Evolutionary conservation across 1,284 basidiomycete genomes (phyloP).

Genomic region (Hymenochaete sp.): DNA sequence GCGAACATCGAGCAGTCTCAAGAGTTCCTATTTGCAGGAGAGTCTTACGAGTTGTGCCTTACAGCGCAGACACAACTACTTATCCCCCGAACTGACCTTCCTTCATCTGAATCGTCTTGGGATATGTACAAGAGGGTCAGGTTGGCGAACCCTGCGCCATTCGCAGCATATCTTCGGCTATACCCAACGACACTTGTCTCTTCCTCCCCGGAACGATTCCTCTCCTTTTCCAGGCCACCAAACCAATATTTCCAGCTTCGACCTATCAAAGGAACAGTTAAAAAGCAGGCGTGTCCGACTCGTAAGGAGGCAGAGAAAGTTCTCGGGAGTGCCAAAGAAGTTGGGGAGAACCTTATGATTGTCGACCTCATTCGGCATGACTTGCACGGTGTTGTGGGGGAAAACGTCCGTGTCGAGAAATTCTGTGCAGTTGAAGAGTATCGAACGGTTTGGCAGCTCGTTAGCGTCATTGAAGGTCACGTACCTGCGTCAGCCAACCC

Average conservation of each 20-base stretch:
- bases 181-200: slow-evolving; percentile 58
- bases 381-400: slow-evolving; percentile 67
- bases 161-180: slow-evolving; percentile 77
- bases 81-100: slow-evolving; percentile 29
- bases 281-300: slow-evolving; percentile 54
- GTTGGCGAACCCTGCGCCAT: slow-evolving; percentile 81
- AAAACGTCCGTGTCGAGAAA: slow-evolving; percentile 74
- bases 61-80: slow-evolving; percentile 67
- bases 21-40: slow-evolving; percentile 72
- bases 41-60: slow-evolving; percentile 95
- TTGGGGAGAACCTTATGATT: slow-evolving; percentile 98
- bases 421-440: slow-evolving; percentile 91
- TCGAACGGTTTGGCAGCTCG: slow-evolving; percentile 92
- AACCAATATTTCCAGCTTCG: slow-evolving; percentile 70
- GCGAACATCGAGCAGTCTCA: slow-evolving; percentile 67
- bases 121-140: slow-evolving; percentile 67
- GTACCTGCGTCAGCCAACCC: too few species aligned
- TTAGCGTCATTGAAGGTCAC: slow-evolving; percentile 83
- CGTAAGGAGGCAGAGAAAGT: slow-evolving; percentile 55
- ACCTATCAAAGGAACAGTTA: slow-evolving; percentile 91
- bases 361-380: slow-evolving; percentile 96
- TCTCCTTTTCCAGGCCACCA: slow-evolving; percentile 72
- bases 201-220: slow-evolving; percentile 90
- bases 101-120: slow-evolving; percentile 51
- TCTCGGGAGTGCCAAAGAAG: slow-evolving; percentile 80